phyloP scores from a whole-genome alignment of 2,329 filamentous ascomycete genomes.

The Aspergillus sp. region DNA sequence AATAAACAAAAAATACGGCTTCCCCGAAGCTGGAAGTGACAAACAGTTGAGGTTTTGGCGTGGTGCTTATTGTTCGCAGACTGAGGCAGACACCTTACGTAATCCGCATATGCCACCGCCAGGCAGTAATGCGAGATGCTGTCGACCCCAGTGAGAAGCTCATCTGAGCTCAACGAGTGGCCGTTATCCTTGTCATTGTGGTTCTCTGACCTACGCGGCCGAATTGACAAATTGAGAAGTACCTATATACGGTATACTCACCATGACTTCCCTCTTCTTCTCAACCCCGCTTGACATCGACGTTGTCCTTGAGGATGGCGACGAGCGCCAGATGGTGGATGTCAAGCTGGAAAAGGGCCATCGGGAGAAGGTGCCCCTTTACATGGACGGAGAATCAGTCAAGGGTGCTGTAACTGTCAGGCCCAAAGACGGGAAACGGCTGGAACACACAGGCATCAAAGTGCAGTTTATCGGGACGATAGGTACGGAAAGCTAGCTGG shows the following conservation, averaged over 20 bases:
- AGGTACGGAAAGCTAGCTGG: conserved; percentile 54
- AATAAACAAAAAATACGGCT: neutral
- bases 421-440: conserved; percentile 94
- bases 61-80: neutral
- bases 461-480: conserved; percentile 99
- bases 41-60: neutral
- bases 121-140: conserved; percentile 16
- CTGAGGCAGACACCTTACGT: conserved; percentile 14
- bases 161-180: conserved; percentile 10
- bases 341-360: conserved; percentile 98
- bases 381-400: conserved; percentile 97
- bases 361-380: conserved; percentile 92
- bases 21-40: neutral
- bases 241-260: conserved; percentile 15
- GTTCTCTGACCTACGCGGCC: conserved; percentile 1
- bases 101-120: conserved; percentile 16
- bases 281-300: conserved; percentile 98
- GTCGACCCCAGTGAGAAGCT: conserved; percentile 14
- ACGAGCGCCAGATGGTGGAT: conserved; percentile 92
- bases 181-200: conserved; percentile 5
- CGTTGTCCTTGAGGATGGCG: conserved; percentile 91
- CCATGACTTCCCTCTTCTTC: conserved; percentile 98
- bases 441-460: conserved; percentile 99
- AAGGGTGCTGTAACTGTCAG: conserved; percentile 93
- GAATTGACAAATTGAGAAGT: conserved; percentile 12